Evolutionary conservation across 192 early-diverging fungal species (phyloP).

Genomic region (Jimgerdemannia flammicorona): DNA sequence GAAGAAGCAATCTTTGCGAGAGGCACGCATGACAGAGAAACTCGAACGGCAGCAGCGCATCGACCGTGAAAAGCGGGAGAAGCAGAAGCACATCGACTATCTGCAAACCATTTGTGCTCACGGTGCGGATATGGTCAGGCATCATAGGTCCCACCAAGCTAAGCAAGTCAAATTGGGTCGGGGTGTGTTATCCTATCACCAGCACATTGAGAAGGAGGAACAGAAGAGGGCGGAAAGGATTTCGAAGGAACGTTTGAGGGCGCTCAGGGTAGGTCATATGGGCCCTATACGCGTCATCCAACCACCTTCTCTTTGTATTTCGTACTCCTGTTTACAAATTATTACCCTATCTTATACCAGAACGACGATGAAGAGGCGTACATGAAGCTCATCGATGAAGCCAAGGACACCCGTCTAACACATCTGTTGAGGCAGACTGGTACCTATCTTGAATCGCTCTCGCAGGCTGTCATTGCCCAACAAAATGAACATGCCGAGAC

Average conservation of each 20-base stretch:
- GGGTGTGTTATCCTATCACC: conserved; percentile 73
- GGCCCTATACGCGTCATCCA: too few relatives aligned
- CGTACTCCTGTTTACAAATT: not conserved
- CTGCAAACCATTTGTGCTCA: conserved; percentile 71
- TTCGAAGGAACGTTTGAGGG: conserved; percentile 92
- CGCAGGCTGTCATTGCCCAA: conserved; percentile 83
- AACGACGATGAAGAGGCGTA: conserved; percentile 98
- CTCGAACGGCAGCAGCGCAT: conserved; percentile 85
- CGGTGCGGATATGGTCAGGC: conserved; percentile 62
- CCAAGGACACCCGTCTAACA: conserved; percentile 94
- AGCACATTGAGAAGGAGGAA: conserved; percentile 89
- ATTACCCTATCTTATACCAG: not conserved
- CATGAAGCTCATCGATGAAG: conserved; percentile 89
- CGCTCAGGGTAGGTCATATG: conserved; percentile 57
- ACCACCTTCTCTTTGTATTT: not conserved
- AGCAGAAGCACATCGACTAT: conserved; percentile 80
- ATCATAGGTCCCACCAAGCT: conserved; percentile 65
- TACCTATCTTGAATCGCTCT: conserved; percentile 77
- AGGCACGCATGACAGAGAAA: conserved; percentile 85
- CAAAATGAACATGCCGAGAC: conserved; percentile 51
- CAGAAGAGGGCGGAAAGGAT: conserved; percentile 80
- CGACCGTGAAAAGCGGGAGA: conserved; percentile 84
- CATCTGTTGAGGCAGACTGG: conserved; percentile 90
- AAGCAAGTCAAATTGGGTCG: conserved; percentile 74
- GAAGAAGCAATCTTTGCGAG: conserved; percentile 80